These are phyloP conservation scores for Cyclocybe aegerita DNA, from an alignment of 768 basidiomycete genomes.

Conservation along the genomic window DNA sequence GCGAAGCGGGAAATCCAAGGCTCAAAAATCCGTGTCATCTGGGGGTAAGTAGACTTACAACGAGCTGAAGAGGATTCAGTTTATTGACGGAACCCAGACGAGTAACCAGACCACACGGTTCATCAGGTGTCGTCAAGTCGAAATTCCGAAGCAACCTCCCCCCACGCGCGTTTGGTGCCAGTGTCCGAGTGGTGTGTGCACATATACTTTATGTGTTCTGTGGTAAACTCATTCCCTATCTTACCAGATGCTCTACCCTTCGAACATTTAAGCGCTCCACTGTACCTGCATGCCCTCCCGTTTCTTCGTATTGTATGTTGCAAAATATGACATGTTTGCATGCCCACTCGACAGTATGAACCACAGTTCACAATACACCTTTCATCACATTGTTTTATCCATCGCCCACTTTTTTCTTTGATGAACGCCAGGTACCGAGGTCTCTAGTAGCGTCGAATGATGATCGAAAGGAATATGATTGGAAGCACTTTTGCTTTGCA, in stretches of 20 bases:
- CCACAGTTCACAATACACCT: slow-evolving; percentile 1
- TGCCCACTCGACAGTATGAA: slow-evolving; percentile 25
- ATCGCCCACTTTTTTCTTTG: no score
- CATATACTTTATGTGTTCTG: neutral
- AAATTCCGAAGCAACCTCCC: slow-evolving; percentile 97
- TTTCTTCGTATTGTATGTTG: slow-evolving; percentile 38
- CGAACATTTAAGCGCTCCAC: slow-evolving; percentile 60
- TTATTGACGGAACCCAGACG: slow-evolving; percentile 47
- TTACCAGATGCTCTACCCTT: slow-evolving; percentile 88
- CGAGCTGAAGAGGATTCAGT: neutral
- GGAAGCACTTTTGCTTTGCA: no score
- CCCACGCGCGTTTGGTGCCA: slow-evolving; percentile 90
- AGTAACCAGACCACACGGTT: slow-evolving; percentile 91
- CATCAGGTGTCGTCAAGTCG: slow-evolving; percentile 93
- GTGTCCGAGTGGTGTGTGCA: slow-evolving; percentile 80
- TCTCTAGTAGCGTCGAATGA: neutral
- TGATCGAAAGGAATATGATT: no score
- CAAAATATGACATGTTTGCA: slow-evolving; percentile 46
- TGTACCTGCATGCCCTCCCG: slow-evolving; percentile 33
- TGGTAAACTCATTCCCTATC: slow-evolving; percentile 2
- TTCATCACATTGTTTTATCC: no score
- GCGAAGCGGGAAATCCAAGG: slow-evolving; percentile 94
- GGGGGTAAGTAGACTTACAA: slow-evolving; percentile 67
- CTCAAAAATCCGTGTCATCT: slow-evolving; percentile 96
- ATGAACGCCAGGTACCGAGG: neutral